Evolutionary conservation across 768 basidiomycete species (phyloP), one percentile per base, ranked within the genome.

Genomic region (Suillus bovinus): DNA sequence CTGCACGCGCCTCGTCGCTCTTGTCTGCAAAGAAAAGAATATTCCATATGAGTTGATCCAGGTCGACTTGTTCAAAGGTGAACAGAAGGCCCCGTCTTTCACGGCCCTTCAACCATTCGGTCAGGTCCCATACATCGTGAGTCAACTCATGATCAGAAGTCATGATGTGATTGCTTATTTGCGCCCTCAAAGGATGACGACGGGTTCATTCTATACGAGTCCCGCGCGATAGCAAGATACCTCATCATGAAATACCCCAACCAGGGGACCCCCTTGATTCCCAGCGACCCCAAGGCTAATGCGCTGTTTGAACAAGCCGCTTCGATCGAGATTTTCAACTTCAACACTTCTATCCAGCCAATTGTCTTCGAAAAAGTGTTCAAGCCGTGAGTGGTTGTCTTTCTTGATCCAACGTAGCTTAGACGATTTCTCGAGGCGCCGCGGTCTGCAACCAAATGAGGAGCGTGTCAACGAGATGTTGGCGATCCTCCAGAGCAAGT

Each of bases 161-260:
- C 33, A 34, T 10, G 33, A 68, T 34, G 66, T 41, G 1, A 1
- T 39, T 38, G 20, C 36, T 36, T 1, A 10, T 31, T 6, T 0
- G 2, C 20, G 6, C 29, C 50, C 9, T 11, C 17, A 3, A 34
- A 83, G 81, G 78, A 86, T 58, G 87, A 89, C 24, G 86, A 86
- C 46, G 88, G 86, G 6, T 84, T 88, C 71, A 75, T 82, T 61
- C 65, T 91, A 33, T 89, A 80, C 70, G 87, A 88, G 68, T 81
- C 81, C 46, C 83, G 86, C 17, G 87, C 87, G 1, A 88, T 90
- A 64, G 71, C 69, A 44, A 81, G 84, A 16, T 91, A 90, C 69
- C 68, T 89, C 66, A 82, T 79, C 39, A 70, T 72, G 42, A 88
- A 88, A 71, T 84, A 85, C 66, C 69, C 80, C 8, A 61, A 75